Base-by-base conservation (phyloP, 1,139 yeast species). In the Debaryomycetaceae sp. region DNA sequence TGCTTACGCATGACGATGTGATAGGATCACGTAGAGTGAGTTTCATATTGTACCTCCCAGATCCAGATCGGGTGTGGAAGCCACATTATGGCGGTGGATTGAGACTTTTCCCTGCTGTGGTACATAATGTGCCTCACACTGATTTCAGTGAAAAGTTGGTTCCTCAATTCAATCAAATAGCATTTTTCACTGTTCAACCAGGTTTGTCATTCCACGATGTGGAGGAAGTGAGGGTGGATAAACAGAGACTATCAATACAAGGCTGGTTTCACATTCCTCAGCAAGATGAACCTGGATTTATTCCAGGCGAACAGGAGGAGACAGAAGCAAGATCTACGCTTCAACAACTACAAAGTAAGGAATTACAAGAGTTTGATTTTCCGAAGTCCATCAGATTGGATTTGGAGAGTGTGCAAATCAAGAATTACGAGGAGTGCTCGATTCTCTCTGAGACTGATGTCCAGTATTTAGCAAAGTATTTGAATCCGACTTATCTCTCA, bases 181-280 rank as follows among this genome's bases (percentile, higher is more conserved):
- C 98, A 1, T 88, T 93, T 60, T 95, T 95, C 74, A 85, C 87
- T 2, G 98, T 95, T 7, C 95, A 90, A 60, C 99, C 99, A 1
- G 99, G 99, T 0, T 78, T 85, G 42, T 87, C 96, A 3, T 95
- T 93, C 73, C 99, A 95, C 62, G 99, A 95, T 55, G 99, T 95
- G 7, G 99, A 95, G 65, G 99, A 95, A 62, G 99, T 95, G 2
- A 79, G 85, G 51, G 96, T 84, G 1, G 95, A 90, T 57, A 87
- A 84, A 59, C 95, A 90, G 51, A 76, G 99, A 56, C 70, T 93
- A 40, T 87, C 97, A 1, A 88, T 95, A 49, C 97, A 93, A 59
- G 99, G 99, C 0, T 95, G 99, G 99, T 95, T 93, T 62, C 99
- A 95, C 62, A 88, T 91, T 41, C 99, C 99, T 2, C 99, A 93